These are phyloP conservation scores for Triticum timopheevii DNA, from an alignment of 176 grass and related monocot species.

Conservation along the genomic window DNA sequence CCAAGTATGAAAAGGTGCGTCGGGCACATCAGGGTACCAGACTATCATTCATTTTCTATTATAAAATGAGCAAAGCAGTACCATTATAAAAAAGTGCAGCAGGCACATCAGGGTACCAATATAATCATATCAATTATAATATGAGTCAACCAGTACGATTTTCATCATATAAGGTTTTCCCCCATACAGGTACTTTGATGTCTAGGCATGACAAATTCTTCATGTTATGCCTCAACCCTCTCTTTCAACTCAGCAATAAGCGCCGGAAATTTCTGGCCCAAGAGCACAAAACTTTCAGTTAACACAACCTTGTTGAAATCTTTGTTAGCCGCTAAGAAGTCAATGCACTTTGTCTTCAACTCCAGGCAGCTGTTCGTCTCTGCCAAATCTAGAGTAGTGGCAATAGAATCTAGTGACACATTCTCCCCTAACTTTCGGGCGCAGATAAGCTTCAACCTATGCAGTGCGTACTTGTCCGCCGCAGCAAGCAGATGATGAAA, in stretches of 20 bases:
- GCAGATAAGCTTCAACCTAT: constrained; percentile 54
- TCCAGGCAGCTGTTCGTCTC: constrained; percentile 43
- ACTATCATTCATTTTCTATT: too few species aligned
- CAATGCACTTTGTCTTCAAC: constrained; percentile 52
- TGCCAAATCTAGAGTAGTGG: constrained; percentile 34
- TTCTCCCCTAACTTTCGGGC: constrained; percentile 36
- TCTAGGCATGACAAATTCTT: not conserved
- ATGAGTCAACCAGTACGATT: not conserved
- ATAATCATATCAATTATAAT: not conserved
- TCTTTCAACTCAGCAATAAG: constrained; percentile 9
- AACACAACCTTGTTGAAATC: constrained; percentile 38
- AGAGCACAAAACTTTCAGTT: constrained; percentile 1
- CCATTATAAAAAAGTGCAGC: not conserved
- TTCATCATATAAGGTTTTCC: not conserved
- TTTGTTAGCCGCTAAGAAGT: constrained; percentile 18
- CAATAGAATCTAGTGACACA: constrained; percentile 31
- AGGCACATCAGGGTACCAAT: not conserved
- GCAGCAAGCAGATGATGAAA: constrained; percentile 27
- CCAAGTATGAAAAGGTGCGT: not conserved
- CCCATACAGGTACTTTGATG: not conserved
- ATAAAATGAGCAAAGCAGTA: too few species aligned
- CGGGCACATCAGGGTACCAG: not conserved
- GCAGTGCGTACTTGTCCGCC: constrained; percentile 52
- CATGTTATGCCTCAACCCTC: not conserved
- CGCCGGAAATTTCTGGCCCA: not conserved